Evolutionary conservation across 805 yeast genomes (phyloP), one percentile per base, ranked within the genome.

Genomic region (Hanseniaspora valbyensis): DNA sequence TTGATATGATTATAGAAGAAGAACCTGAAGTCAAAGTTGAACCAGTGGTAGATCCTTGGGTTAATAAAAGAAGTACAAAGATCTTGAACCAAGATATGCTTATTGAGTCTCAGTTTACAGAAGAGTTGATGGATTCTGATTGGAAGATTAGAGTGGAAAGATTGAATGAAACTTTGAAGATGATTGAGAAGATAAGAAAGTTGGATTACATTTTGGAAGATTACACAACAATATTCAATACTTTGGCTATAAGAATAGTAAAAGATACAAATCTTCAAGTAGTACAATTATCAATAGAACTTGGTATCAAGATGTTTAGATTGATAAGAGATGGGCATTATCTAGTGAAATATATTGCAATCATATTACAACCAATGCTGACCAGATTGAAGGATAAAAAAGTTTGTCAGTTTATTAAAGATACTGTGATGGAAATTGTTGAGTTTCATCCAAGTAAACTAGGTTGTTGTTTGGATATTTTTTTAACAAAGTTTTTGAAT

Each of bases 61-160:
- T 9, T 10, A 32, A 30, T n/a, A 45, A 24, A 29, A 18, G 29
- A 13, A 29, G 25, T 34, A 39, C 26, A 14, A 42, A 46, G 9
- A 68, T 57, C 12, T 25, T 44, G 28, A 39, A 33, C 26, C 41
- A 41, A 3, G 49, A 49, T 2, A 28, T 18, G 18, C 8, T 40
- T 6, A 33, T 16, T 19, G 38, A 33, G 2, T 10, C 22, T 14
- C 28, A 40, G 29, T 44, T 49, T 16, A 7, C 32, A n/a, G 30
- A 41, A 9, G 30, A 18, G n/a, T 26, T 44, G 28, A 9, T 21
- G 9, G 25, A 18, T 26, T n/a, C 41, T 0, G 80, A 82, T 59
- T 92, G 98, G 98, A 87, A 88, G 61, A 96, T 89, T 48, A 73
- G 98, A 55, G 87, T 84, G 52, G 96, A 85, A 57, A 86, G 76